Conservation (phyloP, 1,139 yeast species). For the Candida pseudoviswanathii region DNA sequence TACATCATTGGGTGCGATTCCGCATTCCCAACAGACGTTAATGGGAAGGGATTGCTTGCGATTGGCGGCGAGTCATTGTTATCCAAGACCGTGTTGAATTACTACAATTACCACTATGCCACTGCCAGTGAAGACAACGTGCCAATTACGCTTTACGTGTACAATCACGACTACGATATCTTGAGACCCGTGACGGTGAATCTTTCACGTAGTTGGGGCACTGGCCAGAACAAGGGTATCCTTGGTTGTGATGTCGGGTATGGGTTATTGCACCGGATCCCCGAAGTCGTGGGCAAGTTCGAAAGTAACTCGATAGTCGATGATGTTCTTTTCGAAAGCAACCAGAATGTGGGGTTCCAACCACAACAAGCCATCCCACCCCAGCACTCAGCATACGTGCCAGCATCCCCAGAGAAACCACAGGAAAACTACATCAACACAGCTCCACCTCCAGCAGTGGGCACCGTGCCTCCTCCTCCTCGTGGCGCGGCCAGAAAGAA, state of each 20-base stretch:
- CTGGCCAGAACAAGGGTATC: conserved; percentile 66
- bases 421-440: conserved; percentile 13
- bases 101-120: conserved; percentile 54
- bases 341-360: conserved; percentile 20
- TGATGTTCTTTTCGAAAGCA: conserved; percentile 41
- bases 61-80: conserved; percentile 86
- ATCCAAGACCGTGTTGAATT: conserved; percentile 61
- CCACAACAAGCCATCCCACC: conserved; percentile 8
- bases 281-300: conserved; percentile 62
- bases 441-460: conserved; percentile 15
- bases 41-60: conserved; percentile 67
- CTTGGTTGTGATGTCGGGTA: conserved; percentile 96
- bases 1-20: conserved; percentile 86
- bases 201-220: conserved; percentile 44
- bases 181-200: conserved; percentile 84
- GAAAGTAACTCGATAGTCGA: conserved; percentile 33
- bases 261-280: conserved; percentile 83
- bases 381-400: conserved; percentile 8
- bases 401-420: conserved; percentile 12
- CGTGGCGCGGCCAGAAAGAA: conserved; percentile 28
- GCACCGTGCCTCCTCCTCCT: conserved; percentile 19
- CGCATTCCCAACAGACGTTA: conserved; percentile 42
- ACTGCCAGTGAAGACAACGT: conserved; percentile 35
- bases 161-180: conserved; percentile 83
- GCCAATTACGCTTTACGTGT: conserved; percentile 68